Base-by-base conservation (phyloP, 2,329 filamentous ascomycete species). In the Fusarium nygamai region DNA sequence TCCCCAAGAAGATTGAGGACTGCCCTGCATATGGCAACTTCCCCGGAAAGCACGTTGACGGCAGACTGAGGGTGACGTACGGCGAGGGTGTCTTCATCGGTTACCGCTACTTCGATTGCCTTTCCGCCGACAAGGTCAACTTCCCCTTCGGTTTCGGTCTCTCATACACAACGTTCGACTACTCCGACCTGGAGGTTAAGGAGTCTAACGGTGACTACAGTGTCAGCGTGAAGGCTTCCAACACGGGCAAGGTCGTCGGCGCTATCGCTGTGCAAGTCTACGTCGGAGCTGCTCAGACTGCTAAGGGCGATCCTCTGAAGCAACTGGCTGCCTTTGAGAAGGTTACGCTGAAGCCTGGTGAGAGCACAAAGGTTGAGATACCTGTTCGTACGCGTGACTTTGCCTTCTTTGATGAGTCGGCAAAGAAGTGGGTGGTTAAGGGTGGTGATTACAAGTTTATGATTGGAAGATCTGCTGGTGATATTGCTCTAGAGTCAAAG, bases 81-180 rank as follows among this genome's bases (percentile, higher is more conserved):
- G 90, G 89, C n/a, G 92, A 93, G 80, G 92, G 91, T 54, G 86
- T 93, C 50, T 93, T 91, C 78, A 85, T 93, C 43, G 92, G 92
- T 2, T 93, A 93, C 80, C 85, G 91, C 89, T 78, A 90, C 82
- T 93, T 92, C 76, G 91, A 93, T 76, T 91, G 89, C 73, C 63
- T 81, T n/a, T 84, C 85, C 4, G 83, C 86, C 43, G 86, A 89
- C n/a, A 84, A 86, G 22, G 86, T 90, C 0, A 86, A 89, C 34
- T 93, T 93, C 81, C 85, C 90, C 54, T 93, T 93, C 75, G 91
- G 92, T 13, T 88, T 92, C 77, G 92, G 78, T 66, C 72, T 79
- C 24, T 79, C 77, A 1, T 79, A 79, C 66, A 79, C 78, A 9
- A 71, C 74, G 88, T 44, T 84, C 92, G 29, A 90, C 88, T 33